phyloP scores from a whole-genome alignment of 139 green algal species.

The Chlamydomonas schloesseri region DNA sequence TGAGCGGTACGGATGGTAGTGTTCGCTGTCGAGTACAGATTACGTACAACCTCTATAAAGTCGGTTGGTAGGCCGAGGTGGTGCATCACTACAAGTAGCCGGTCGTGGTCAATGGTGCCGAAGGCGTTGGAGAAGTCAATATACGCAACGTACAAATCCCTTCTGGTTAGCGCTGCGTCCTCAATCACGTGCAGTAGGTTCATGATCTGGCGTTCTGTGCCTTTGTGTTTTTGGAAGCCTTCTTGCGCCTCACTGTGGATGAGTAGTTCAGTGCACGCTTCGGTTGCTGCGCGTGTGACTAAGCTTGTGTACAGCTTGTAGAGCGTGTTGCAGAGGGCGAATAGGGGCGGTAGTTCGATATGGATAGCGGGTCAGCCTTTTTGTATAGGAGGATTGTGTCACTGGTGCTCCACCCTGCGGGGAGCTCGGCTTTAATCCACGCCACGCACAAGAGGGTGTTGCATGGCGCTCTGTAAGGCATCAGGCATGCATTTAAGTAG shows the following conservation, averaged over 20 bases:
- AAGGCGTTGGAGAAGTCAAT: no score
- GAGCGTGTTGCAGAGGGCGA: conserved; percentile 38
- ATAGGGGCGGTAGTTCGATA: conserved; percentile 51
- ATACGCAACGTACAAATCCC: background rate
- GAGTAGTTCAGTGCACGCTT: conserved; percentile 20
- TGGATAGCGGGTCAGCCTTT: conserved; percentile 24
- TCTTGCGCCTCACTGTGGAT: background rate
- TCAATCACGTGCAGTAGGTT: background rate
- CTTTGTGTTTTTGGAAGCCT: no score
- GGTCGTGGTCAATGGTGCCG: no score
- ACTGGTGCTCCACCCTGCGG: conserved; percentile 45
- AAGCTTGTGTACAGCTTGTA: conserved; percentile 64
- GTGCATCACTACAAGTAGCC: no score
- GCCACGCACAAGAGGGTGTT: conserved; percentile 1
- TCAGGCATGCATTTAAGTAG: conserved; percentile 46
- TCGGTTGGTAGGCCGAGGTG: no score
- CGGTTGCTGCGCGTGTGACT: no score
- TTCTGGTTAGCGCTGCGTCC: background rate
- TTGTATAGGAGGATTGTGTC: conserved; percentile 56
- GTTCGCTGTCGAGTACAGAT: background rate
- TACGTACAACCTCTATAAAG: background rate
- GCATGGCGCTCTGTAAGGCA: conserved; percentile 1
- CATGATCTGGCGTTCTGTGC: background rate
- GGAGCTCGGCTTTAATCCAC: conserved; percentile 52
- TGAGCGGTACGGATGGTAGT: background rate